Percentiles rank a stretch among this genome's conserved stretches.
phyloP scores from a whole-genome alignment of 208 protist species.

The Trichomonas vaginalis region DNA sequence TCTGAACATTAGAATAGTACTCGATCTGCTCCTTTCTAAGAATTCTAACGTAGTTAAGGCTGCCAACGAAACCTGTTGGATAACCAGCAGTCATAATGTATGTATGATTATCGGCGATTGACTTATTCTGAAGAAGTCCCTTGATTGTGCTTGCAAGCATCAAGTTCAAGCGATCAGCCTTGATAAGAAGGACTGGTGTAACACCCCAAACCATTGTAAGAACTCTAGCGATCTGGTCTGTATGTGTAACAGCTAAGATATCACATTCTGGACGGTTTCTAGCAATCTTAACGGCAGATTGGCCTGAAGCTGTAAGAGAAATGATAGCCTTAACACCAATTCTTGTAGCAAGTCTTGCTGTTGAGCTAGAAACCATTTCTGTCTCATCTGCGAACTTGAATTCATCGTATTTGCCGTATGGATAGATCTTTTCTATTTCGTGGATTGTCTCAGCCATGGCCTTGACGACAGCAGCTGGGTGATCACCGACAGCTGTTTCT shows the following conservation, averaged over 20 bases:
- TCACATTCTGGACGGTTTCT: conserved; percentile 81
- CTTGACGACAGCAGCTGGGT: conserved; percentile 31
- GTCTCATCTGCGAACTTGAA: not conserved
- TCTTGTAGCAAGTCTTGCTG: conserved; percentile 74
- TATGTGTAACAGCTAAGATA: conserved; percentile 68
- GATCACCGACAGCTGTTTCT: conserved; percentile 36
- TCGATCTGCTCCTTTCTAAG: not conserved
- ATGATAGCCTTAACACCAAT: conserved; percentile 63
- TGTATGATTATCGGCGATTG: not conserved
- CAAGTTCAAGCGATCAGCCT: not conserved
- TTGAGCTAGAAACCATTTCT: conserved; percentile 68
- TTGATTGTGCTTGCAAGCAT: not conserved
- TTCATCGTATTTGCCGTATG: not conserved
- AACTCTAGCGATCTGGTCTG: conserved; percentile 38
- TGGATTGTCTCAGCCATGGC: conserved; percentile 23
- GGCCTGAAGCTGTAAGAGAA: conserved; percentile 45
- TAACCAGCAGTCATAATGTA: not conserved
- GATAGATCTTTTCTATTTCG: conserved; percentile 21
- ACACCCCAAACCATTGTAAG: conserved; percentile 71
- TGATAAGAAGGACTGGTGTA: conserved; percentile 13
- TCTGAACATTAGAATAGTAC: too few relatives aligned
- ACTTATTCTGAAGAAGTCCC: not conserved
- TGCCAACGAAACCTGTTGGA: not conserved
- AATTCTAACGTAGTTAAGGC: not conserved
- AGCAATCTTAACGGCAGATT: conserved; percentile 68